Evolutionary conservation across 1,284 basidiomycete genomes (phyloP).

Genomic region (Cutaneotrichosporon mucoides): DNA sequence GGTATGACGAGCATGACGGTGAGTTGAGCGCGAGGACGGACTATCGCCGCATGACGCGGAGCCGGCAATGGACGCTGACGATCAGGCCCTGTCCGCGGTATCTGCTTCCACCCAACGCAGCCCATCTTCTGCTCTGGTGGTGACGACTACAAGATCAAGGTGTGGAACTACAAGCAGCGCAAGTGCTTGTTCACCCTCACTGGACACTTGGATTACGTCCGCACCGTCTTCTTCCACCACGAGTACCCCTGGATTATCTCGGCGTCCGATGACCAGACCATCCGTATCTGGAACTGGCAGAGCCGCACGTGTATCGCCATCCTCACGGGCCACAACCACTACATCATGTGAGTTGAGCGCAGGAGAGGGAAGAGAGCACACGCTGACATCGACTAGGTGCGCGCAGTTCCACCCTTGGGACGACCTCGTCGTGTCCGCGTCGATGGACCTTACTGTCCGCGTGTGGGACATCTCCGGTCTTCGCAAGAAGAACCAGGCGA

Average conservation of each 20-base stretch:
- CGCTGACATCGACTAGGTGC: conserved; percentile 47
- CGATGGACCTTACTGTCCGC: conserved; percentile 98
- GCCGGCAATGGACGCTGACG: conserved; percentile 1
- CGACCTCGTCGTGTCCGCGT: conserved; percentile 94
- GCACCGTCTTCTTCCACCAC: conserved; percentile 98
- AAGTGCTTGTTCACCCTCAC: conserved; percentile 97
- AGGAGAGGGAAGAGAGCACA: background rate
- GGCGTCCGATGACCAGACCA: conserved; percentile 99
- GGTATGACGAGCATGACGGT: conserved; percentile 99
- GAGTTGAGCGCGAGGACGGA: conserved; percentile 20
- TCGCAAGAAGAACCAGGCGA: conserved; percentile 73
- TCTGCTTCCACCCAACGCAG: conserved; percentile 92
- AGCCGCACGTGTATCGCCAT: conserved; percentile 97
- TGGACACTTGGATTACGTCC: conserved; percentile 94
- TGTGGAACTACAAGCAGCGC: conserved; percentile 68
- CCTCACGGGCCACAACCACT: conserved; percentile 91
- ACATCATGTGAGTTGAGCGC: conserved; percentile 74
- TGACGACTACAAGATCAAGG: conserved; percentile 99
- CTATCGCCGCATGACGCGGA: too few species aligned
- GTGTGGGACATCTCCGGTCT: conserved; percentile 99
- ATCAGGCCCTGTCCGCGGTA: conserved; percentile 87
- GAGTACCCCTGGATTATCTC: conserved; percentile 99
- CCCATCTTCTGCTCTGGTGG: conserved; percentile 91
- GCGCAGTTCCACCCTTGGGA: conserved; percentile 99
- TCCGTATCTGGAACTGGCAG: conserved; percentile 99